Evolutionary conservation across 257 asterid genomes (phyloP).

Genomic region (Scutellaria baicalensis): DNA sequence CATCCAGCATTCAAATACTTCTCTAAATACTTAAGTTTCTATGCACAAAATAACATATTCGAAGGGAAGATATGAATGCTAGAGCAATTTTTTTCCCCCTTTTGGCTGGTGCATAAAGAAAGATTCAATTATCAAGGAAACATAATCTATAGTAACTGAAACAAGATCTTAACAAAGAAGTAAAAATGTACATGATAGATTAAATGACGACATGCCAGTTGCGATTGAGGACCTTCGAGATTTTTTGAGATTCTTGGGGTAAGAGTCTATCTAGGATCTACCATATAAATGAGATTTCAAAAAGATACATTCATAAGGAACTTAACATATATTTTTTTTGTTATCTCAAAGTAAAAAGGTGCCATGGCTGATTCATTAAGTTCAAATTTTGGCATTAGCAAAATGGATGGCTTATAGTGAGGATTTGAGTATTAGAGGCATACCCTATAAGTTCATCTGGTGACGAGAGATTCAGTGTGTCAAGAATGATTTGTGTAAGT

Average conservation of each 20-base stretch:
- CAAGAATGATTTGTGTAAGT: constrained; percentile 42
- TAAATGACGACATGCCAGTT: neutral
- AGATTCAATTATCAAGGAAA: no score
- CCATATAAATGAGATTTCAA: neutral
- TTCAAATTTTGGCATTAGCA: neutral
- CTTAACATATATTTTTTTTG: neutral
- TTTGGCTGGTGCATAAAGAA: no score
- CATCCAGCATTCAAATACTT: no score
- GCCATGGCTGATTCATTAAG: neutral
- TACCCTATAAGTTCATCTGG: constrained; percentile 89
- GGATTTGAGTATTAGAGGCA: constrained; percentile 9
- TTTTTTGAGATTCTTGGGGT: neutral
- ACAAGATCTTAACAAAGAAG: neutral
- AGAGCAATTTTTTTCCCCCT: no score
- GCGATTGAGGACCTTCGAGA: neutral
- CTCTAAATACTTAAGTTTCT: no score
- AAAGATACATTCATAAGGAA: neutral
- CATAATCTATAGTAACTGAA: no score
- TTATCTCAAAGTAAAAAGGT: neutral
- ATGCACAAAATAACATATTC: neutral
- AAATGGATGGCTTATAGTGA: neutral
- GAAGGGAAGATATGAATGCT: no score
- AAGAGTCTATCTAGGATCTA: neutral
- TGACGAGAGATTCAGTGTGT: constrained; percentile 50
- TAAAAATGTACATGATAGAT: neutral